Base-by-base conservation (phyloP, 805 yeast genomes). In the Ogataea corticis region DNA sequence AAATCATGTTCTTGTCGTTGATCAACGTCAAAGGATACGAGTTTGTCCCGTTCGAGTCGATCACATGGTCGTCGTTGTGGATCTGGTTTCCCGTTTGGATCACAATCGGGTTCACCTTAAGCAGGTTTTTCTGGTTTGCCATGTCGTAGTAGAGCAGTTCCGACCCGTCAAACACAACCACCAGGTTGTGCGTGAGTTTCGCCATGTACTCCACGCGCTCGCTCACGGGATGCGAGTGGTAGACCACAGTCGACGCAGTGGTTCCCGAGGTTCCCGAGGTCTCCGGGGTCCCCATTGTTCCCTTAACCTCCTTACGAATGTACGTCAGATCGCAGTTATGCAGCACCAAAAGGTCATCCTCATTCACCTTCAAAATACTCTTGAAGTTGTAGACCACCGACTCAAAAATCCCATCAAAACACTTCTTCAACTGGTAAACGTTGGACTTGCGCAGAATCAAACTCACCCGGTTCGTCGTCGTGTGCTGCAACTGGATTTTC, bases 1-100 rank as follows among this genome's bases (percentile, higher is more conserved):
- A 65, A 7, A 77, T 61, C 40, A 76, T 62, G 28, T 80, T 81
- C 45, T 77, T 75, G 29, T 66, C 69, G n/a, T 66, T 50, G 29
- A 76, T 62, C 28, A 74, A 63, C 4, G 77, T 71, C 17, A 78
- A 59, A 0, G 83, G 83, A 54, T 77, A 78, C n/a, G 75, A 66
- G 25, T 72, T 45, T 46, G 68, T 57, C 3, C 68, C 68, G 32
- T 60, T 59, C 3, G 63, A 56, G 18, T 64, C 55, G 3, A 64
- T 52, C 12, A 48, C 38, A 17, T 43, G 48, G 21, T 36, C 41
- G 14, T 25, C 33, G 17, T 39, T 19, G 13, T 19, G 33, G 10
- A 55, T 51, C 33, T 65, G 68, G 50, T 64, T 62, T 15, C 69
- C 70, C 6, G 62, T 57, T 30, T 60, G 63, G 15, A 67, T 57